Base-by-base conservation (phyloP, 1,284 basidiomycete genomes). In the Ceratobasidium sp. region DNA sequence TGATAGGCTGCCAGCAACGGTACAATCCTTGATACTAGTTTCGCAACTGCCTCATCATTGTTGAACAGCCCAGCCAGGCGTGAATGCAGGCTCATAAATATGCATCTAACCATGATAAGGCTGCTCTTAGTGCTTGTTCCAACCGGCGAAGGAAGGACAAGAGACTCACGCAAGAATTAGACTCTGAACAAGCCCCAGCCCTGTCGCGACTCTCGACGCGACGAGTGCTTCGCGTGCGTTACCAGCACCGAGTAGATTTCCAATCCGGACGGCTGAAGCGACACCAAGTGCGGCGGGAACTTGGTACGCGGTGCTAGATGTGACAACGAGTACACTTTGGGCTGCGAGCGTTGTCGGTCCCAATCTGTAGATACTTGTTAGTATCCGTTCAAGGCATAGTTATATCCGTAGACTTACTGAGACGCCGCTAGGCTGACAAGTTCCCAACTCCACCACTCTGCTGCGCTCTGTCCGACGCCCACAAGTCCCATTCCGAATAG, bases 401-500 rank as follows among this genome's bases (percentile, higher is more conserved):
- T 33, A 3, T 44, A 23, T 10, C 65, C 13, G n/a, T 5, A 20
- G 13, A 84, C 89, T 81, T 81, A 90, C 88, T 89, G 82, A 81
- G 90, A 91, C 65, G 91, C 93, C 52, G 84, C 90, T 81, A 87
- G 84, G 62, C 87, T 87, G 66, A 93, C 86, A 1, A 95, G 86
- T 83, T 96, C 95, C 95, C 95, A 96, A 48, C 92, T 92, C 94
- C 95, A 96, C 95, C 95, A 97, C 83, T 96, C 95, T 6, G 90
- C 91, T 1, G 93, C 94, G 46, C 86, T 88, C 80, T 90, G 89
- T 17, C 92, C 90, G 28, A 94, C 91, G 28, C 95, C 94, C 4
- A 92, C 93, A n/a, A 96, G 82, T 9, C 94, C 95, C 13, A 98
- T 86, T 40, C 89, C 89, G 1, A 92, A 87, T 48, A 96, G 86